Evolutionary conservation across 2,329 filamentous ascomycete species (phyloP), one percentile per base, ranked within the genome.

Genomic region (Thelonectria discophora): DNA sequence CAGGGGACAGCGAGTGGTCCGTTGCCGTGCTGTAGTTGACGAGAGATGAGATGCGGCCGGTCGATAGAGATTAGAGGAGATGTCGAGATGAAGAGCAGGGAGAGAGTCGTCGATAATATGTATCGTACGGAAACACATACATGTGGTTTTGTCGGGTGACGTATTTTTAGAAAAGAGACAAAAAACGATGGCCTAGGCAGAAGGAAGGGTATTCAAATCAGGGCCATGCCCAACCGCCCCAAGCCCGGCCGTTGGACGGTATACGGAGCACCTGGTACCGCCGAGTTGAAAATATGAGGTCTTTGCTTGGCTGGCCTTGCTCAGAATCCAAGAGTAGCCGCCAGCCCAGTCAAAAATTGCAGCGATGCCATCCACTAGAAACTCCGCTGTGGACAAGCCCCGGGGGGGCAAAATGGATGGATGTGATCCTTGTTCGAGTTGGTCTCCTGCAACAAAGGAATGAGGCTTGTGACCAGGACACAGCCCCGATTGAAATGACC

Each of bases 381-480:
- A 30, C 27, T 7, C 5, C 5, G 27, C 27, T 30, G 27, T 30
- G 24, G 17, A 34, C 43, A 21, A 27, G 42, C 17, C 11, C 17
- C 7, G n/a, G 21, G n/a, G n/a, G n/a, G n/a, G n/a, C n/a, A n/a
- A n/a, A n/a, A n/a, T n/a, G n/a, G 21, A 24, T n/a, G 24, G 21
- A 34, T 30, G 39, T 18, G 20, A 60, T 52, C 58, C 58, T 55
- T 60, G 58, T 42, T 52, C 39, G 21, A 48, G 47, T 43, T 56
- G 48, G 58, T 27, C 47, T 39, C 18, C 46, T 55, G 53, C 39
- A 45, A 61, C 48, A 61, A 61, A 61, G 53, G 48, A 61, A 56
- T 51, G 58, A 56, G 48, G 53, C 58, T 61, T 61, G 53, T 61
- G 53, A 56, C 58, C 42, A n/a, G 30, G 58, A 55, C 58, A 56